Percentiles rank a stretch among this genome's conserved stretches.
Evolutionary conservation across 306 rosid genomes (phyloP).

Genomic region (Lagenaria siceraria): DNA sequence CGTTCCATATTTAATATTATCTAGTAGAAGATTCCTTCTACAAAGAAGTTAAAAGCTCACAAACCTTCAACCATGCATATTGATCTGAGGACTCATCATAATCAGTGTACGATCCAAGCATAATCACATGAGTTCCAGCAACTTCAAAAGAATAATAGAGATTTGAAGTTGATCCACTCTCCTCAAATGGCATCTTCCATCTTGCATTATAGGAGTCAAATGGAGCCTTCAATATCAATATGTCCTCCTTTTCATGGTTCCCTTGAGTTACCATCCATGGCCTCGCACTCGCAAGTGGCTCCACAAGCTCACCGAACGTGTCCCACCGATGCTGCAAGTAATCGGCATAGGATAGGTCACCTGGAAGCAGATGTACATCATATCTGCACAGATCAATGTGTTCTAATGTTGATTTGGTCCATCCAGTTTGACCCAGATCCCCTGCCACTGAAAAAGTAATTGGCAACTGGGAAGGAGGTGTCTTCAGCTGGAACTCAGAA

Average conservation of each 20-base stretch:
- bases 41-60: slow-evolving; percentile 8
- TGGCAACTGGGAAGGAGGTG: slow-evolving; percentile 80
- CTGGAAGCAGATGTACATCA: slow-evolving; percentile 80
- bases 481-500: slow-evolving; percentile 61
- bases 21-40: background rate
- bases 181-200: slow-evolving; percentile 91
- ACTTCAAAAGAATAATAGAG: slow-evolving; percentile 91
- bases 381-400: slow-evolving; percentile 69
- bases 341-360: slow-evolving; percentile 90
- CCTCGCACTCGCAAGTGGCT: slow-evolving; percentile 84
- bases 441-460: slow-evolving; percentile 80
- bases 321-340: slow-evolving; percentile 75
- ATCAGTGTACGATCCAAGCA: slow-evolving; percentile 88
- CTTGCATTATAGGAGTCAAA: slow-evolving; percentile 68
- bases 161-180: slow-evolving; percentile 79
- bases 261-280: slow-evolving; percentile 99
- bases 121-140: slow-evolving; percentile 56
- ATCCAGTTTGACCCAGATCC: slow-evolving; percentile 84
- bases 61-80: slow-evolving; percentile 82
- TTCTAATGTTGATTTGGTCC: slow-evolving; percentile 78
- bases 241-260: slow-evolving; percentile 69
- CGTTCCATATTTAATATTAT: background rate
- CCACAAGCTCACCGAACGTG: slow-evolving; percentile 69
- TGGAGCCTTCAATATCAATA: slow-evolving; percentile 52
- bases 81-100: slow-evolving; percentile 67